Percentiles rank a stretch among this genome's conserved stretches.
phyloP scores from a whole-genome alignment of 352 stramenopile genomes.

The Globisporangium takayamanum region DNA sequence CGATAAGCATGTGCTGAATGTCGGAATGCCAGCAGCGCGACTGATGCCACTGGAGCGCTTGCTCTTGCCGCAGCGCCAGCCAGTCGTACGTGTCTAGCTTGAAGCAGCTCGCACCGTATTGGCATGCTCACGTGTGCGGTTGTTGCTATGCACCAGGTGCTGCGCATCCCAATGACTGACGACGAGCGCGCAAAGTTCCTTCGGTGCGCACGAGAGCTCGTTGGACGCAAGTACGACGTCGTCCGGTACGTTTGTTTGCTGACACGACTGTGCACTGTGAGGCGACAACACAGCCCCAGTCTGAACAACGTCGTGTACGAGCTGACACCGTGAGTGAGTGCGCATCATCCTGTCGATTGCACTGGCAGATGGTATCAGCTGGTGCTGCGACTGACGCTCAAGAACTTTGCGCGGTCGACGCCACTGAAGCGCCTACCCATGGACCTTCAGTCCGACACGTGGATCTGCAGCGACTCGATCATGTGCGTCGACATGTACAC shows the following conservation, averaged over 20 bases:
- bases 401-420: slow-evolving; percentile 33
- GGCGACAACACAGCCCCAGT: too few species aligned
- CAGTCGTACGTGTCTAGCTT: slow-evolving; percentile 33
- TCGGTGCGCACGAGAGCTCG: slow-evolving; percentile 47
- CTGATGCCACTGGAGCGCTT: slow-evolving; percentile 60
- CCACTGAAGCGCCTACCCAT: slow-evolving; percentile 41
- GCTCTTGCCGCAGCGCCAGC: slow-evolving; percentile 57
- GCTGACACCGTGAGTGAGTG: neutral
- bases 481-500: slow-evolving; percentile 29
- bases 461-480: slow-evolving; percentile 75
- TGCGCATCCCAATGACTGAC: slow-evolving; percentile 41
- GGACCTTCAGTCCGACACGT: slow-evolving; percentile 45
- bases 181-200: slow-evolving; percentile 48
- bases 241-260: slow-evolving; percentile 27
- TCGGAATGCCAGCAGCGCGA: slow-evolving; percentile 48
- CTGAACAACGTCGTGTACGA: too few species aligned
- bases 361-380: slow-evolving; percentile 45
- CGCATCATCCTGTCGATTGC: neutral
- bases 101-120: neutral
- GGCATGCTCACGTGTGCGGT: neutral
- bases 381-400: slow-evolving; percentile 47
- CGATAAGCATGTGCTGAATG: slow-evolving; percentile 50
- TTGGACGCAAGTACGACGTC: slow-evolving; percentile 61
- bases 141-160: slow-evolving; percentile 29
- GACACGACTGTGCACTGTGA: neutral